Conservation (phyloP, 2,329 filamentous ascomycete species). For the Zymoseptoria ardabiliae region DNA sequence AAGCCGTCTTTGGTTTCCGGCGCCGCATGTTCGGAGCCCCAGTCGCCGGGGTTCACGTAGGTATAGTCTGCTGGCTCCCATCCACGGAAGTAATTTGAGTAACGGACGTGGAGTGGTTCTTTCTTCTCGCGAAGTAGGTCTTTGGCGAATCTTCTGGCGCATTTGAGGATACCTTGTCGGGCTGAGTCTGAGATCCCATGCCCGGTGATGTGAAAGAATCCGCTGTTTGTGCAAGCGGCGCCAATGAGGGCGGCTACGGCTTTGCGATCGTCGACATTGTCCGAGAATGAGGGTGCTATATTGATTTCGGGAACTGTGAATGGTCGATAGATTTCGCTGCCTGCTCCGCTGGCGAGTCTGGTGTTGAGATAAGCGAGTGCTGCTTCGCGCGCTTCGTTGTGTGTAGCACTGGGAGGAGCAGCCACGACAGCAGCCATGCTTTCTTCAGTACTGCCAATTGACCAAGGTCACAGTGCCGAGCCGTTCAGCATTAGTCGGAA, state of each 20-base stretch:
- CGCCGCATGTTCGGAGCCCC: conserved; percentile 15
- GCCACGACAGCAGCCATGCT: background rate
- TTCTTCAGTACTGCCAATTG: background rate
- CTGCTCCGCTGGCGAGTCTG: conserved; percentile 21
- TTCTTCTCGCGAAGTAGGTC: conserved; percentile 29
- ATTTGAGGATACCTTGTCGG: conserved; percentile 28
- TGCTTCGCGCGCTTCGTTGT: conserved; percentile 28
- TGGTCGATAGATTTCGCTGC: conserved; percentile 5
- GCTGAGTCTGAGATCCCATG: conserved; percentile 29
- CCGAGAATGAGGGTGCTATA: conserved; percentile 31
- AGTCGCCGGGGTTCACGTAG: conserved; percentile 33
- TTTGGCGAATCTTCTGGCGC: conserved; percentile 34
- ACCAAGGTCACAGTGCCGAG: background rate
- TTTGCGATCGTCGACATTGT: conserved; percentile 26
- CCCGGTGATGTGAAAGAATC: conserved; percentile 36
- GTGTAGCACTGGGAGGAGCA: conserved; percentile 13
- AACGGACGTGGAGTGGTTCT: conserved; percentile 33
- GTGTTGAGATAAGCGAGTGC: conserved; percentile 31
- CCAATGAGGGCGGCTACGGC: conserved; percentile 34
- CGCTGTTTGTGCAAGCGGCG: conserved; percentile 33
- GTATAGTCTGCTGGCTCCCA: conserved; percentile 38
- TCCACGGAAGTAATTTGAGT: conserved; percentile 34
- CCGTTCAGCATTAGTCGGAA: background rate
- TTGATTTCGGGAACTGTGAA: conserved; percentile 35
- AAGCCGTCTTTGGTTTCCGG: conserved; percentile 38